Percentiles rank a stretch among this genome's conserved stretches.
Conservation (phyloP, 306 rosid genomes). For the Cucumis hystrix region DNA sequence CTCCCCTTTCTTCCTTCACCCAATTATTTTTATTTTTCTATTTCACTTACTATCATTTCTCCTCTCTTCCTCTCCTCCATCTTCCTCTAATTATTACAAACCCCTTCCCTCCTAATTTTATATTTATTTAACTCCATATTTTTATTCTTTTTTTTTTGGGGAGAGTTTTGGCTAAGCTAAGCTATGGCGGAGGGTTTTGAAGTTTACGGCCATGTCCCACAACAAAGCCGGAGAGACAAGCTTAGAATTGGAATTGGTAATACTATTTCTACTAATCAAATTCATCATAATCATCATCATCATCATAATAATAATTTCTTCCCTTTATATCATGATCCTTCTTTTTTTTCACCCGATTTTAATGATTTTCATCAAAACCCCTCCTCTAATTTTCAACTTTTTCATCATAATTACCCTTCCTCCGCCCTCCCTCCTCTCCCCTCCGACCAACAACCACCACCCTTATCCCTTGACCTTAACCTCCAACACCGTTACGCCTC, state of each 20-base stretch:
- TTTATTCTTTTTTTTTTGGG: background rate
- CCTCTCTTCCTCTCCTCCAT: no score
- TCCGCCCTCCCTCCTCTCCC: background rate
- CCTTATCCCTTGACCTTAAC: slow-evolving; percentile 45
- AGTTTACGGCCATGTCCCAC: slow-evolving; percentile 58
- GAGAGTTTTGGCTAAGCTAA: background rate
- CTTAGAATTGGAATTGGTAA: slow-evolving; percentile 28
- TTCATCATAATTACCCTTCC: slow-evolving; percentile 26
- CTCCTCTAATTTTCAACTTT: background rate
- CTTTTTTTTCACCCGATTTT: slow-evolving; percentile 36
- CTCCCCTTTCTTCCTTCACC: no score
- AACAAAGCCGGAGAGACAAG: slow-evolving; percentile 74
- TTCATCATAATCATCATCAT: background rate
- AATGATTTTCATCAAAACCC: slow-evolving; percentile 4
- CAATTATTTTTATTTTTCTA: no score
- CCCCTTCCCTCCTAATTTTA: background rate
- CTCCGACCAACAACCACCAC: slow-evolving; percentile 31
- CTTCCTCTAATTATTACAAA: background rate
- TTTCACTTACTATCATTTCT: no score
- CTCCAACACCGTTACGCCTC: slow-evolving; percentile 34
- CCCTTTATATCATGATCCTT: slow-evolving; percentile 39
- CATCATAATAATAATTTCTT: background rate
- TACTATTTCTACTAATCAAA: background rate
- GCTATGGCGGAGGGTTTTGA: slow-evolving; percentile 68
- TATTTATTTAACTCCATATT: no score